Evolutionary conservation across 176 grass and related monocot genomes (phyloP).

Genomic region (barley (Hordeum vulgare)): MorexV3_pseudomolecules_assembly NC_058518.1:445529585-445530084

Average conservation of each 20-base stretch:
- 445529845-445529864: slow-evolving; percentile 1
- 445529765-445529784: not conserved
- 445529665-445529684: slow-evolving; percentile 38
- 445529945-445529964: not conserved
- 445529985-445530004: too few relatives aligned
- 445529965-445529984: slow-evolving; percentile 2
- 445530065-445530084: too few relatives aligned
- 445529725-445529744: not conserved
- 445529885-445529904: not conserved
- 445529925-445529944: slow-evolving; percentile 1
- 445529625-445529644: slow-evolving; percentile 23
- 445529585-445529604: too few relatives aligned
- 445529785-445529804: not conserved
- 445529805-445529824: not conserved
- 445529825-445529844: not conserved
- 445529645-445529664: slow-evolving; percentile 1
- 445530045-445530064: too few relatives aligned
- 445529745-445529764: not conserved
- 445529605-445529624: too few relatives aligned
- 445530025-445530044: too few relatives aligned
- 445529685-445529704: slow-evolving; percentile 11
- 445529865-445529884: not conserved
- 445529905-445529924: not conserved
- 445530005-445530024: too few relatives aligned
- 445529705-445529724: not conserved